Evolutionary conservation across 331 rosid species (phyloP).

Genomic region (Rosa hybrid): DNA sequence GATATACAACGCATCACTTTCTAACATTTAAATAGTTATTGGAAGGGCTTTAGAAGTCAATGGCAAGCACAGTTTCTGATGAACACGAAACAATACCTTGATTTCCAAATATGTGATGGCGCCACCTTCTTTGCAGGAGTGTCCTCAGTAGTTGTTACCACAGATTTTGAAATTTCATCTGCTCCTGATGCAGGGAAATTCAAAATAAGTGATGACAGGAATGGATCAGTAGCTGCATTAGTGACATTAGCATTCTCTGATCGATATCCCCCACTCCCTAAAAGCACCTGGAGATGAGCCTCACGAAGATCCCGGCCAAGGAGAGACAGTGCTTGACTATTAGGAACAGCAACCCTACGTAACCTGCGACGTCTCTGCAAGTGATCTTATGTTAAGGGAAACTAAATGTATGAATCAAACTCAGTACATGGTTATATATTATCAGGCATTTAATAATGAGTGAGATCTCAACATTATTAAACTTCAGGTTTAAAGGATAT

Average conservation of each 20-base stretch:
- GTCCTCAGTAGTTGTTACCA: conserved; percentile 60
- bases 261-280: conserved; percentile 70
- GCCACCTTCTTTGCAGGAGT: conserved; percentile 46
- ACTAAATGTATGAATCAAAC: conserved; percentile 1
- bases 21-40: background rate
- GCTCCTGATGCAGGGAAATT: conserved; percentile 83
- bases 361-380: conserved; percentile 86
- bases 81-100: conserved; percentile 57
- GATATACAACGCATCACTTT: conserved; percentile 3
- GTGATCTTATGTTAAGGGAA: conserved; percentile 69
- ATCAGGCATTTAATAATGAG: background rate
- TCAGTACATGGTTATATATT: conserved; percentile 10
- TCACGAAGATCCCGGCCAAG: conserved; percentile 97
- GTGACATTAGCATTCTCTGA: conserved; percentile 56
- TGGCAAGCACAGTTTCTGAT: background rate
- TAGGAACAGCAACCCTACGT: conserved; percentile 81
- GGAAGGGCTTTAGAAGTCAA: conserved; percentile 4
- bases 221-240: conserved; percentile 72
- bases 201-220: conserved; percentile 83
- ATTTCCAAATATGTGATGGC: conserved; percentile 81
- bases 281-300: conserved; percentile 93
- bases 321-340: conserved; percentile 81
- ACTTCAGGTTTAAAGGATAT: conserved; percentile 62
- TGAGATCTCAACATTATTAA: background rate
- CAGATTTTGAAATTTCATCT: conserved; percentile 90